Percentiles rank a stretch among this genome's conserved stretches.
Evolutionary conservation across 768 basidiomycete genomes (phyloP).

Genomic region (Amanita muscaria): DNA sequence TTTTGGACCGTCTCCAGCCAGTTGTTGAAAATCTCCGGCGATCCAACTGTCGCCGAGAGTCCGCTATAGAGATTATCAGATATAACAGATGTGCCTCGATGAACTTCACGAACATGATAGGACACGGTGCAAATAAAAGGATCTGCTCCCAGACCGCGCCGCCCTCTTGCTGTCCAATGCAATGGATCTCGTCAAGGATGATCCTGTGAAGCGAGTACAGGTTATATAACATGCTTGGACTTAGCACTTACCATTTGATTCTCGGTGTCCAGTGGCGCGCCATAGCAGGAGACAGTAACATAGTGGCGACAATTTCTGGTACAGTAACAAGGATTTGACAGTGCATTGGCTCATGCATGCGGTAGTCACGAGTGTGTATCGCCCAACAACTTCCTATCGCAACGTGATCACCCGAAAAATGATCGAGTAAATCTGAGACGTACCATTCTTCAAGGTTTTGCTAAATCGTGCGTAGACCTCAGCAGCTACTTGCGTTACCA

Average conservation of each 20-base stretch:
- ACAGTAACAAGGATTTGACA: slow-evolving; percentile 72
- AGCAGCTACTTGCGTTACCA: slow-evolving; percentile 64
- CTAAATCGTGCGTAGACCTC: slow-evolving; percentile 67
- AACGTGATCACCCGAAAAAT: too few relatives aligned
- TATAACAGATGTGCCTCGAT: not conserved
- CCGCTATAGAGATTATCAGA: slow-evolving; percentile 32
- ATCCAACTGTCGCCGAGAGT: slow-evolving; percentile 63
- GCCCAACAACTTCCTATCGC: slow-evolving; percentile 59
- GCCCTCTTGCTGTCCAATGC: slow-evolving; percentile 61
- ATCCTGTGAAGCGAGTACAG: slow-evolving; percentile 33
- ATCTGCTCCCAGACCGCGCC: slow-evolving; percentile 72
- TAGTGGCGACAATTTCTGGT: slow-evolving; percentile 59
- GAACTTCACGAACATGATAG: slow-evolving; percentile 60
- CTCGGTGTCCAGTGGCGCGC: slow-evolving; percentile 54
- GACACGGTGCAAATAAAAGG: slow-evolving; percentile 60
- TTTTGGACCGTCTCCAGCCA: slow-evolving; percentile 59
- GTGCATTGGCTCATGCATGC: slow-evolving; percentile 51
- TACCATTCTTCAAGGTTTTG: slow-evolving; percentile 38
- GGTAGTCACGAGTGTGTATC: slow-evolving; percentile 57
- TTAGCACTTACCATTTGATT: slow-evolving; percentile 41
- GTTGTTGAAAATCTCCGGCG: slow-evolving; percentile 51
- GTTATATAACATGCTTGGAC: not conserved
- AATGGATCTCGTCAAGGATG: slow-evolving; percentile 60
- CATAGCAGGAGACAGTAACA: slow-evolving; percentile 61
- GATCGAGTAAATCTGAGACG: slow-evolving; percentile 11